phyloP scores from a whole-genome alignment of 192 early-diverging fungal species.

The Mortierella hygrophila region DNA sequence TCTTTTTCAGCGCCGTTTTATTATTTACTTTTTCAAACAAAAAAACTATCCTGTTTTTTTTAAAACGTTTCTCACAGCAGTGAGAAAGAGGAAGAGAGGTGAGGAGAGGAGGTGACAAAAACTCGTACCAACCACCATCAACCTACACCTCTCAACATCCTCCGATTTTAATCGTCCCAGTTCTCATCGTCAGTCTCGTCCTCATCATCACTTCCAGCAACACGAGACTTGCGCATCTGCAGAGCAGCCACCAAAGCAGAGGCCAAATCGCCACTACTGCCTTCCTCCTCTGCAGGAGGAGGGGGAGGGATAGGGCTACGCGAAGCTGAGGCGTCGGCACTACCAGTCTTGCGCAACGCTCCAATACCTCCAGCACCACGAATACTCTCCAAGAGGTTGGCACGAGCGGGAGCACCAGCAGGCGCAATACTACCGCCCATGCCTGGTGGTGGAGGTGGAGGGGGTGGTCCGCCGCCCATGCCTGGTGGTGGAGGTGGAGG shows the following conservation, averaged over 20 bases:
- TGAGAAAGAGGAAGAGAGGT: background rate
- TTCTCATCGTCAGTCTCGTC: constrained; percentile 48
- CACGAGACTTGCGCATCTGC: constrained; percentile 29
- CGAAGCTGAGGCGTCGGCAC: constrained; percentile 5
- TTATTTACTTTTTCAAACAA: background rate
- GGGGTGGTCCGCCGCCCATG: constrained; percentile 18
- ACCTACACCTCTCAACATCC: background rate
- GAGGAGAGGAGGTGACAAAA: background rate
- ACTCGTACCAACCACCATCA: background rate
- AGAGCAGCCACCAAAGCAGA: constrained; percentile 24
- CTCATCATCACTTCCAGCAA: constrained; percentile 43
- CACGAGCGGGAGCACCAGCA: constrained; percentile 32
- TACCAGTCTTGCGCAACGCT: constrained; percentile 50
- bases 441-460: constrained; percentile 56
- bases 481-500: constrained; percentile 56
- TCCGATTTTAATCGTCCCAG: constrained; percentile 40
- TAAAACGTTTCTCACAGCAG: background rate
- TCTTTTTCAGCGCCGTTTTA: background rate
- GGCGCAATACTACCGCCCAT: constrained; percentile 8
- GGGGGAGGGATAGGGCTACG: constrained; percentile 26
- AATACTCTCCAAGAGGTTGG: constrained; percentile 63
- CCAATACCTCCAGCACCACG: constrained; percentile 61
- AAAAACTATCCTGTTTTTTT: background rate
- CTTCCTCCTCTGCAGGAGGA: constrained; percentile 25
- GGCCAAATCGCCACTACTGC: constrained; percentile 28